Percentiles rank a stretch among this genome's conserved stretches.
Conservation (phyloP, 257 asterid species). For the Sherardia arvensis region DNA sequence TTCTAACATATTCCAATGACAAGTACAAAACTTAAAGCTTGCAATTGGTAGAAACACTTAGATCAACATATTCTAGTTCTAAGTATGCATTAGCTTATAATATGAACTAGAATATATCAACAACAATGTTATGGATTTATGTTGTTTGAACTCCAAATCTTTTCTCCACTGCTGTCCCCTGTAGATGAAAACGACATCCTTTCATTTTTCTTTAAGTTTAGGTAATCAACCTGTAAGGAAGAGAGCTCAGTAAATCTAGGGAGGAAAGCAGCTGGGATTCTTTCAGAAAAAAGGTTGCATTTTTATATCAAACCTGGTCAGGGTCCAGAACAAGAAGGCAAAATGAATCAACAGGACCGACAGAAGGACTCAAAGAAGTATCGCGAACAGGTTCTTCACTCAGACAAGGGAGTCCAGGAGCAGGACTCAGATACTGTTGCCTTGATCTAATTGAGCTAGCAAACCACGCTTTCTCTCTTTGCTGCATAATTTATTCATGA, state of each 20-base stretch:
- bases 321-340: conserved; percentile 75
- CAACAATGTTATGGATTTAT: conserved; percentile 45
- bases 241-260: neutral
- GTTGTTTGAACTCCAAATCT: conserved; percentile 46
- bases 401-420: conserved; percentile 49
- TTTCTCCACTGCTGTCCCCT: conserved; percentile 31
- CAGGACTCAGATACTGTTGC: conserved; percentile 60
- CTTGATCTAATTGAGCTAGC: conserved; percentile 69
- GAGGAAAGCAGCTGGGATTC: neutral
- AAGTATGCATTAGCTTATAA: neutral
- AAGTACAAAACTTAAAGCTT: neutral
- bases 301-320: conserved; percentile 42
- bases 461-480: conserved; percentile 84
- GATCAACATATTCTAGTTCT: conserved; percentile 7
- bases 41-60: neutral
- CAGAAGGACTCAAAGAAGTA: conserved; percentile 46
- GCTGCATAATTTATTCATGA: conserved; percentile 33
- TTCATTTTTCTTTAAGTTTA: conserved; percentile 72
- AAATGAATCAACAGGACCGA: conserved; percentile 60
- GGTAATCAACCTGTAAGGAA: conserved; percentile 65
- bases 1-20: conserved; percentile 1
- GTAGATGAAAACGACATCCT: conserved; percentile 44
- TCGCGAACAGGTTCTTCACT: conserved; percentile 28
- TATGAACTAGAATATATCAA: conserved; percentile 1
- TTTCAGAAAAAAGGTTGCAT: neutral